Base-by-base conservation (phyloP, 306 rosid genomes). In the Corylus heterophylla region DNA sequence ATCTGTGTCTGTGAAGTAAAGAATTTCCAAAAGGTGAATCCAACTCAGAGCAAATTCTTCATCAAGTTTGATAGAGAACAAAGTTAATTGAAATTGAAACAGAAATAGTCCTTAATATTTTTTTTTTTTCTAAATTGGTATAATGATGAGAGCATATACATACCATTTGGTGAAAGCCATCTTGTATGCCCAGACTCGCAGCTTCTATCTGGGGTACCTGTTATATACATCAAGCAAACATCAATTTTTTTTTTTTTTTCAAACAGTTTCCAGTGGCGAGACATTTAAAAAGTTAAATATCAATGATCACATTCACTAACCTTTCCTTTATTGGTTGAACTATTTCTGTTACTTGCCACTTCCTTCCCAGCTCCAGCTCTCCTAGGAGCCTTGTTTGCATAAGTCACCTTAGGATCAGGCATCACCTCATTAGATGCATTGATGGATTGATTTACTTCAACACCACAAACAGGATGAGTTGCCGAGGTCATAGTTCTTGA, bases 91-190 rank as follows among this genome's bases (percentile, higher is more conserved):
- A 12, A 14, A 64, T 64, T 31, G 47, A 35, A 64, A 66, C 82
- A 58, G 27, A 47, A 55, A 58, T 8, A 55, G 9, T 54, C 22
- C 22, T 54, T 44, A 22, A 22, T 22, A 22, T 22, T 0, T 73
- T 8, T 25, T 58, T 11, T 29, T 20, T 44, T 35, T 54, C 64
- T 55, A 10, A 29, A 48, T 52, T 10, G 71, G 59, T 52, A 76
- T 11, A 59, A 63, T 51, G 77, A 22, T 42, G 37, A 18, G 50
- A 31, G 77, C 61, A 42, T 66, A 72, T 74, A 75, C 89, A 74
- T 84, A 88, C 92, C 92, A 83, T 61, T 66, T 77, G 83, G 66
- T 81, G 89, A 84, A 86, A 80, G 54, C 82, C 83, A 74, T 83
- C 89, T 76, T 82, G 84, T 9, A 68, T 42, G n/a, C 72, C 51